Evolutionary conservation across 257 asterid species (phyloP).

Genomic region (Solanum pennellii): DNA sequence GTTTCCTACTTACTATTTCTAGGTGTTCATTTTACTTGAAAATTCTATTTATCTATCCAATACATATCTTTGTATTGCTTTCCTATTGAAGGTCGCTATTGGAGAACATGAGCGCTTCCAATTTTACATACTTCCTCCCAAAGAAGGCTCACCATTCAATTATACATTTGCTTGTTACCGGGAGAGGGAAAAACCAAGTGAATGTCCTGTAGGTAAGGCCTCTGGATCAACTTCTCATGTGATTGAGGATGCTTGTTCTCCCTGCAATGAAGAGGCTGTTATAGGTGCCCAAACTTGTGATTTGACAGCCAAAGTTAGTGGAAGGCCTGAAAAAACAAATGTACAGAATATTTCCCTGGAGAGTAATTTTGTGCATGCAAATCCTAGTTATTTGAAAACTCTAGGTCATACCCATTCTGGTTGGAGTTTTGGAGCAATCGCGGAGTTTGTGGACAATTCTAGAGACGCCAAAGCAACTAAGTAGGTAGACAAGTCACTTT

Average conservation of each 20-base stretch:
- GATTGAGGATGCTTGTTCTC: conserved; percentile 18
- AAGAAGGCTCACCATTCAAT: conserved; percentile 12
- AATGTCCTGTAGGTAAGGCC: conserved; percentile 20
- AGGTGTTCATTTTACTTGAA: background rate
- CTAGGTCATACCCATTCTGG: conserved; percentile 79
- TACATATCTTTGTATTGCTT: background rate
- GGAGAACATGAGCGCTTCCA: conserved; percentile 24
- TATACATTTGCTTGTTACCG: conserved; percentile 22
- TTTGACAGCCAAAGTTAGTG: conserved; percentile 12
- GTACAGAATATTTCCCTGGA: conserved; percentile 4
- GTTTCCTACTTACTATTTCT: background rate
- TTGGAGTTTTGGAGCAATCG: conserved; percentile 86
- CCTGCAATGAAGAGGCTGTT: conserved; percentile 11
- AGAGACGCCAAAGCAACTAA: conserved; percentile 72
- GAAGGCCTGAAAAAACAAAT: conserved; percentile 12
- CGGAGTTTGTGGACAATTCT: conserved; percentile 77
- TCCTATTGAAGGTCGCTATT: conserved; percentile 43
- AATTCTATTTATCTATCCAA: background rate
- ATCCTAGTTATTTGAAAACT: conserved; percentile 67
- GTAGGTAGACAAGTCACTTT: conserved; percentile 27
- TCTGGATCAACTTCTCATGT: conserved; percentile 27
- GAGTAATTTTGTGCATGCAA: conserved; percentile 41
- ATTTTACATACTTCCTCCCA: conserved; percentile 41
- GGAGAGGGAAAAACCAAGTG: conserved; percentile 8
- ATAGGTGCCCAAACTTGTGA: conserved; percentile 16